Base-by-base conservation (phyloP, 371 early-diverging fungal species). In the Mucor lusitanicus region DNA sequence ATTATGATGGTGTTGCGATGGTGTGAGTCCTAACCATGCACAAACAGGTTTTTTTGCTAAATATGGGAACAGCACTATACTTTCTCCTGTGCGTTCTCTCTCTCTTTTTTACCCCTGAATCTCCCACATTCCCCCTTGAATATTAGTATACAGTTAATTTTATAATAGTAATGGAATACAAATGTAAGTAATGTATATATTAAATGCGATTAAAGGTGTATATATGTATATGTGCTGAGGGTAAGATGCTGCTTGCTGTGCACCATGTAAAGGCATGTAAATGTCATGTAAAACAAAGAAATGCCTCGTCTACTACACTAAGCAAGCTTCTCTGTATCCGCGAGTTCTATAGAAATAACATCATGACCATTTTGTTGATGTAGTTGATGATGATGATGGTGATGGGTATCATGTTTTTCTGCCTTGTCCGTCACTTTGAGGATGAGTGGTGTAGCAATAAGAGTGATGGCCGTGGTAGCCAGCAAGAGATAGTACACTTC, bases 401-500 rank as follows among this genome's bases (percentile, higher is more conserved):
- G 21, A 54, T 33, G 28, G 33, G 48, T 40, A 61, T 44, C 32
- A 9, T 28, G 28, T 25, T 17, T 35, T 28, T 40, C 17, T 27
- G 39, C 17, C 50, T 8, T 60, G 25, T 32, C 59, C 6, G 76
- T 74, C 11, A 83, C 17, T 42, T 83, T 87, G 81, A 88, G 80
- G 17, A 88, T 54, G 32, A 87, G 44, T 7, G 88, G 87, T 0
- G 85, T 84, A 12, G 86, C 71, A 59, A 89, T 69, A 21, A 89
- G 65, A 1, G 86, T 81, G 17, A 89, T 64, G 1, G 86, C 73
- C 0, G 90, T 87, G 8, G 80, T 74, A 6, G 83, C 88, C 27
- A 88, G 57, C 44, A 89, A 68, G 15, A 87, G 61, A 74, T 88
- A 88, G 59, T 84, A 89, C 3, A 82, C 79, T 66, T 89, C 90